Evolutionary conservation across 768 basidiomycete genomes (phyloP).

Genomic region (Amanita fuliginea): DNA sequence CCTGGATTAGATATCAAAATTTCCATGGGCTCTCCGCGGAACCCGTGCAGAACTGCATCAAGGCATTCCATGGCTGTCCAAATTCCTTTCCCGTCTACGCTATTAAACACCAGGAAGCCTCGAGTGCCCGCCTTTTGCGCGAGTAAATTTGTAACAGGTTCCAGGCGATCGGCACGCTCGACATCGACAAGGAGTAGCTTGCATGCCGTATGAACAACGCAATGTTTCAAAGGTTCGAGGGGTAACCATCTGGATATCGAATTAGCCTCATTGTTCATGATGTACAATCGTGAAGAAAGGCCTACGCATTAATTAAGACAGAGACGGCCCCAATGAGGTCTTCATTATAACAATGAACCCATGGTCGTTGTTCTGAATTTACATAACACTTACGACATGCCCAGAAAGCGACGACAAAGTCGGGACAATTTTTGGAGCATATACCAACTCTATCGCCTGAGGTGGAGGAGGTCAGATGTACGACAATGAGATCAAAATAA

Average conservation of each 20-base stretch:
- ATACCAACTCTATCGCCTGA: conserved; percentile 32
- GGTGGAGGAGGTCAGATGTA: conserved; percentile 1
- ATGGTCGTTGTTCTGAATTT: neutral
- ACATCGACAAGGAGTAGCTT: conserved; percentile 34
- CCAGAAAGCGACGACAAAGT: conserved; percentile 36
- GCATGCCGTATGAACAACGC: conserved; percentile 29
- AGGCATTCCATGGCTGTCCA: conserved; percentile 32
- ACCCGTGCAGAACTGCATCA: conserved; percentile 22
- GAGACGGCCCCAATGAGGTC: conserved; percentile 38
- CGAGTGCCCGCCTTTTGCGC: conserved; percentile 18
- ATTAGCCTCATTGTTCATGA: neutral
- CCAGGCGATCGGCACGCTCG: conserved; percentile 31
- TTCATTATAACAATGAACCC: conserved; percentile 5
- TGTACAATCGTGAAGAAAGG: neutral
- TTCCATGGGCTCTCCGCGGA: conserved; percentile 17
- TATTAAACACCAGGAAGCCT: conserved; percentile 31
- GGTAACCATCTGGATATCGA: conserved; percentile 28
- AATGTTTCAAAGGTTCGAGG: conserved; percentile 28
- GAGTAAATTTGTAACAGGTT: conserved; percentile 16
- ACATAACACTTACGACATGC: conserved; percentile 28
- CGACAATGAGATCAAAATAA: neutral
- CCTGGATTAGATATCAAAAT: conserved; percentile 21
- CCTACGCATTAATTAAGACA: conserved; percentile 36
- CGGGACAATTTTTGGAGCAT: conserved; percentile 37
- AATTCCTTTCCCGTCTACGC: conserved; percentile 26